Evolutionary conservation across 176 grass and related monocot species (phyloP).

Genomic region (Melocanna baccifera): DNA sequence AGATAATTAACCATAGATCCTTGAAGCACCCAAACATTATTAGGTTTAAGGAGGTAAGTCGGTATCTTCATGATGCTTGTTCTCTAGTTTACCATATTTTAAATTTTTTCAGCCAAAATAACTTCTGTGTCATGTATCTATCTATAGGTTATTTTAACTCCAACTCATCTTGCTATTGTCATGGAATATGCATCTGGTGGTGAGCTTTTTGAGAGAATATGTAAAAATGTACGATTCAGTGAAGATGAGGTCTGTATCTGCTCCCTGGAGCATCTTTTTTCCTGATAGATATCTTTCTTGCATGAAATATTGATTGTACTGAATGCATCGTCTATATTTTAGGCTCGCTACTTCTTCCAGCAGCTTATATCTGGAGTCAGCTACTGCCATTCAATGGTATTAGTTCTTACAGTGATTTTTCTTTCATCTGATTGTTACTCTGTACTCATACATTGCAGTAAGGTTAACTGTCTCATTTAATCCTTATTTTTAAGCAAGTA

Average conservation of each 20-base stretch:
- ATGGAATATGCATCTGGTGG: constrained; percentile 99
- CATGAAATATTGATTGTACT: not conserved
- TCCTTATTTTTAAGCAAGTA: constrained; percentile 88
- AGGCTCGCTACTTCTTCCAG: constrained; percentile 97
- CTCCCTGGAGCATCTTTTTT: constrained; percentile 21
- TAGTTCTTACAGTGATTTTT: constrained; percentile 30
- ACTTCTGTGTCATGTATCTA: not conserved
- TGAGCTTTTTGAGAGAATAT: constrained; percentile 93
- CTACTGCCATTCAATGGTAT: constrained; percentile 98
- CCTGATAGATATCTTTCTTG: not conserved
- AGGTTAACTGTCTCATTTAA: constrained; percentile 22
- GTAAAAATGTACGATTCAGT: constrained; percentile 84
- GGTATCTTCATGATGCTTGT: not conserved
- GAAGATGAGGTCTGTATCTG: constrained; percentile 81
- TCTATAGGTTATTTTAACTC: constrained; percentile 91
- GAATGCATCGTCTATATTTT: constrained; percentile 27
- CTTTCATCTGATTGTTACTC: constrained; percentile 22
- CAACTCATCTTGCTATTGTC: constrained; percentile 98
- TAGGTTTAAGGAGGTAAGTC: constrained; percentile 95
- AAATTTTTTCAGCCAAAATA: constrained; percentile 1
- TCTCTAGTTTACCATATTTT: not conserved
- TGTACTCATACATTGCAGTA: constrained; percentile 1
- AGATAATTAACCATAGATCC: constrained; percentile 99
- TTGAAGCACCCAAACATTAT: constrained; percentile 98
- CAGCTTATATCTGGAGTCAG: constrained; percentile 99